phyloP scores from a whole-genome alignment of 768 basidiomycete species.

The Atractiella rhizophila region DNA sequence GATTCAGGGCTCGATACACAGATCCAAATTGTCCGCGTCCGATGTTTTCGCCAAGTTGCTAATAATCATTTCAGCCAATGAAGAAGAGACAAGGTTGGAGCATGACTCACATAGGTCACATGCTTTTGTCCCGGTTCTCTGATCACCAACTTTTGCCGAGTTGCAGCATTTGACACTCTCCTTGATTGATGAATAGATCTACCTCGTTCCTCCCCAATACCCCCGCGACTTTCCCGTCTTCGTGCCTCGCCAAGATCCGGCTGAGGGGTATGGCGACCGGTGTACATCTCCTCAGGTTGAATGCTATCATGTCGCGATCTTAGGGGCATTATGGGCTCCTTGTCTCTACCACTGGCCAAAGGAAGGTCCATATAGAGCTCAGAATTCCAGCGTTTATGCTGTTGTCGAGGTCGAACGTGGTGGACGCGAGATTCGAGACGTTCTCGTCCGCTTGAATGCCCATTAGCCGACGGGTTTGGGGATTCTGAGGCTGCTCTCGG shows the following conservation, averaged over 20 bases:
- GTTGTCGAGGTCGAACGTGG: neutral
- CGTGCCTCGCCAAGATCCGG: conserved; percentile 2
- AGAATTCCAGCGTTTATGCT: conserved; percentile 13
- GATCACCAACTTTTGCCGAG: conserved; percentile 45
- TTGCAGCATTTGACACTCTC: conserved; percentile 24
- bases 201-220: too few relatives aligned
- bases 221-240: conserved; percentile 1
- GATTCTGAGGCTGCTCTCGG: neutral
- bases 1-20: conserved; percentile 78
- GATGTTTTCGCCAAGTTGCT: conserved; percentile 97
- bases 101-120: conserved; percentile 47
- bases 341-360: neutral
- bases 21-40: conserved; percentile 91
- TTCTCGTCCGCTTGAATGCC: neutral
- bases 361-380: conserved; percentile 9
- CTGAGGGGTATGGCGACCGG: neutral
- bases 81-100: too few relatives aligned
- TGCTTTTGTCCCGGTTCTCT: conserved; percentile 56
- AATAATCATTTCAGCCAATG: conserved; percentile 2
- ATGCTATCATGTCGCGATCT: neutral
- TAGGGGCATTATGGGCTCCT: neutral
- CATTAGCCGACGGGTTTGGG: neutral
- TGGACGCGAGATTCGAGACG: neutral
- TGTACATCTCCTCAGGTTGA: conserved; percentile 1
- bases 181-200: too few relatives aligned